Evolutionary conservation across 352 stramenopile genomes (phyloP), one percentile per base, ranked within the genome.

Genomic region (Plasmopara muralis): DNA sequence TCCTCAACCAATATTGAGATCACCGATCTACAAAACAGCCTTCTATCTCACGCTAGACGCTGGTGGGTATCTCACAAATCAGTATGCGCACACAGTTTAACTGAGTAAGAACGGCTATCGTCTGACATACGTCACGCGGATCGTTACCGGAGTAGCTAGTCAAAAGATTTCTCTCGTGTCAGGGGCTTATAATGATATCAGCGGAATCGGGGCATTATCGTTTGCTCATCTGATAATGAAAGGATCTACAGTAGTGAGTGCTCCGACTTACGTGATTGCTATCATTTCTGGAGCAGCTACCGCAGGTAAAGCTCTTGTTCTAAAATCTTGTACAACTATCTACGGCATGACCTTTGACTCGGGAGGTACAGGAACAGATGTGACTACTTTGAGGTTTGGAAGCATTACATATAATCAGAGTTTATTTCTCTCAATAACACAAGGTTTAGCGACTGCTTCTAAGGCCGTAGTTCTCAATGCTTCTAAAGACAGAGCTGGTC

Each of bases 1-100:
- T 44, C 39, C 39, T 44, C 39, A 50, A 47, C 42, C 50, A 31
- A 56, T 18, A 14, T 56, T 56, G 0, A 12, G n/a, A 31, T 56
- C 50, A 33, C 34, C 50, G 0, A 44, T 50, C 34, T 57, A 50
- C 39, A 57, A 56, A n/a, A 41, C 42, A 9, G 31, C 41, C 14
- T 57, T 57, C 42, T 57, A 50, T 40, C 33, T 50, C 0, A 34
- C 42, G 14, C 39, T 57, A 28, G 39, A 44, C 39, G 39, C 13
- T 25, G 20, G 20, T 25, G 20, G 20, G 20, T 25, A 25, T 25
- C 1, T 20, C 18, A 15, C 25, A 4, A 12, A 57, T 3, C 20
- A 25, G 20, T 25, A 25, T 25, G 20, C 20, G 20, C 20, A 25
- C 20, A 50, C 50, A 3, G 8, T 50, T 0, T 50, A 57, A 18